These are phyloP conservation scores for Fusarium anguioides DNA, from an alignment of 2,329 filamentous ascomycete genomes.

Conservation along the genomic window DNA sequence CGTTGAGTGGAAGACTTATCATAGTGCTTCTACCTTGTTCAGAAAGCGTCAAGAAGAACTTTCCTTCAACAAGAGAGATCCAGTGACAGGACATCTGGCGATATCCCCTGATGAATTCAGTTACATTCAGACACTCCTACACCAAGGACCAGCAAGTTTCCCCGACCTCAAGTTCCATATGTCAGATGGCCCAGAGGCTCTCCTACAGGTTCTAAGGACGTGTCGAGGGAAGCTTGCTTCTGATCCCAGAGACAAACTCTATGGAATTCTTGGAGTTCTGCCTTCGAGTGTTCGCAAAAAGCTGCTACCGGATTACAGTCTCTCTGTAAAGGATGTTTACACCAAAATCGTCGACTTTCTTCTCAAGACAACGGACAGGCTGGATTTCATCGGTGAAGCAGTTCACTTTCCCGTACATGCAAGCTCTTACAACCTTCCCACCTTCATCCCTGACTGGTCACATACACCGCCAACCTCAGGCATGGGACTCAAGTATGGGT, in stretches of 20 bases:
- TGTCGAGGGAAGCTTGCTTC: conserved; percentile 16
- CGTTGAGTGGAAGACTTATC: conserved; percentile 13
- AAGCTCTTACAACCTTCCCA: conserved; percentile 13
- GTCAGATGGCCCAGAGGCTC: not conserved
- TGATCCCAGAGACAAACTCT: conserved; percentile 23
- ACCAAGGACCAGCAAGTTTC: conserved; percentile 13
- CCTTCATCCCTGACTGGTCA: conserved; percentile 31
- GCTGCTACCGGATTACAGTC: conserved; percentile 11
- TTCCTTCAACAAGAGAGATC: not conserved
- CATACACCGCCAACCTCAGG: conserved; percentile 21
- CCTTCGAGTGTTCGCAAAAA: not conserved
- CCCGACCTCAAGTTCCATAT: not conserved
- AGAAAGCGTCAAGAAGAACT: conserved; percentile 3
- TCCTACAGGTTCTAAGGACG: conserved; percentile 13
- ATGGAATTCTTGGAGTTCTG: conserved; percentile 19
- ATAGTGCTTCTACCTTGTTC: not conserved
- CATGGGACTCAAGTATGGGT: conserved; percentile 17
- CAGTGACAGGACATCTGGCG: not conserved
- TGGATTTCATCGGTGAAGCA: conserved; percentile 24
- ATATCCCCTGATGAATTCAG: conserved; percentile 17
- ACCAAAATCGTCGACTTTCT: conserved; percentile 27
- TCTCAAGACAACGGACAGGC: conserved; percentile 12
- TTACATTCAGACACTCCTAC: conserved; percentile 9
- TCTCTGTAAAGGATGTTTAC: conserved; percentile 28
- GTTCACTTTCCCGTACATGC: conserved; percentile 16